Conservation (phyloP, 495 filamentous ascomycete genomes). For the Cladorrhinum samala region DNA sequence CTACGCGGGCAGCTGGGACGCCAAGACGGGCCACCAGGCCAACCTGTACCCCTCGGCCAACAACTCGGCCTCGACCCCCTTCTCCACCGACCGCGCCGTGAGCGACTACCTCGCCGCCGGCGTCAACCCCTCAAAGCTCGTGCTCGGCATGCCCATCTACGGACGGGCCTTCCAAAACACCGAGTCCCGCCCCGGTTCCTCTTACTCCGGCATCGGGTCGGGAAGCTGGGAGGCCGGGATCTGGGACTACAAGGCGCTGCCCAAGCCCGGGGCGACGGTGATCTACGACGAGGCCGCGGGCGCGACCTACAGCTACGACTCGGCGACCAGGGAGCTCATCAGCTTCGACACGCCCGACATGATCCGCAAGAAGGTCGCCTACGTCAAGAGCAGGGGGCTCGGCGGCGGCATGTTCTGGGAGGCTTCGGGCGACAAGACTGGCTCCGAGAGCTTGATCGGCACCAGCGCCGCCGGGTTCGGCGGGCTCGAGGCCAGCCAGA, state of each 20-base stretch:
- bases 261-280: conserved; percentile 42
- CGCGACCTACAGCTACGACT: conserved; percentile 68
- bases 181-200: too few species aligned
- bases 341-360: conserved; percentile 66
- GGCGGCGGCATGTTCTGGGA: conserved; percentile 94
- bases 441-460: conserved; percentile 56
- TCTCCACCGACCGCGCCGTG: conserved; percentile 61
- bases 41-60: conserved; percentile 66
- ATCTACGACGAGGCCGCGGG: conserved; percentile 39
- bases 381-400: conserved; percentile 55
- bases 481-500: conserved; percentile 29
- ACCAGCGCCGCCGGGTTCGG: conserved; percentile 39
- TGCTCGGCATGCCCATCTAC: conserved; percentile 83
- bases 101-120: conserved; percentile 58
- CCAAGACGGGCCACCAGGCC: conserved; percentile 62
- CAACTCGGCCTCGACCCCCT: conserved; percentile 53
- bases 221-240: conserved; percentile 71
- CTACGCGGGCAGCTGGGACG: conserved; percentile 64
- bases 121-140: conserved; percentile 62
- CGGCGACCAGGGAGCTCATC: conserved; percentile 51
- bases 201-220: conserved; percentile 60
- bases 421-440: conserved; percentile 61
- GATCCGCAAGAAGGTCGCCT: conserved; percentile 57
- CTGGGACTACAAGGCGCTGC: conserved; percentile 75
- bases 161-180: conserved; percentile 72